Base-by-base conservation (phyloP, 495 filamentous ascomycete genomes). In the Eremomyces bilateralis region DNA sequence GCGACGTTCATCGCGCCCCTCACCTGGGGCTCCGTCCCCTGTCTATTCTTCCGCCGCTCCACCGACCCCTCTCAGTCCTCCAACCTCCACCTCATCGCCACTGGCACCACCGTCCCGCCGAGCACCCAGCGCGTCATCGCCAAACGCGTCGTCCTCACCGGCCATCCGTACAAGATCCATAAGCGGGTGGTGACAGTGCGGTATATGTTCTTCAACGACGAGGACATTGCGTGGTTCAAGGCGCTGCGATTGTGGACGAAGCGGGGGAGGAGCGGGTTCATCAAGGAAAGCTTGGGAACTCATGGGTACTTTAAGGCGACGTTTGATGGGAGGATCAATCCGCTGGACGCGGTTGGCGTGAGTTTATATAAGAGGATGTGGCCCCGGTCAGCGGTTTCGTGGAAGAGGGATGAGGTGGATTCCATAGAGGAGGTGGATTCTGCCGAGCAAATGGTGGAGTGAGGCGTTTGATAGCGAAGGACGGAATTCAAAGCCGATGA, bases 251-350 rank as follows among this genome's bases (percentile, higher is more conserved):
- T 97, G 38, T 97, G 85, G 81, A 97, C 88, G 21, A 80, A 69
- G 57, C 58, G 88, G 32, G 88, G 88, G 1, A 65, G 85, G 46
- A 74, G 65, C 40, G 88, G 88, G 10, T 90, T 70, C 45, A 71
- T 95, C 56, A 92, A 91, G 61, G 88, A 97, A 61, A 65, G 73
- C 43, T 58, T 97, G 41, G 88, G 88, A 46, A 97, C 88, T 19
- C 88, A 97, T 57, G 88, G 88, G 32, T 97, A 95, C 61, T 95
- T 95, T 63, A 97, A 97, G 67, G 85, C 84, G 4, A 91, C 77
- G 15, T 97, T 97, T 60, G 90, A 97, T 54, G 81, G 74, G 17
- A 79, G 73, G 51, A 80, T 95, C 52, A 92, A 92, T 56, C 82
- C 88, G 3, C 76, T 90, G 55, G 88, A 97, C 53, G 69, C 81